These are phyloP conservation scores for Aspergillus phoenicis DNA, from an alignment of 2,329 filamentous ascomycete species.

Conservation along the genomic window DNA sequence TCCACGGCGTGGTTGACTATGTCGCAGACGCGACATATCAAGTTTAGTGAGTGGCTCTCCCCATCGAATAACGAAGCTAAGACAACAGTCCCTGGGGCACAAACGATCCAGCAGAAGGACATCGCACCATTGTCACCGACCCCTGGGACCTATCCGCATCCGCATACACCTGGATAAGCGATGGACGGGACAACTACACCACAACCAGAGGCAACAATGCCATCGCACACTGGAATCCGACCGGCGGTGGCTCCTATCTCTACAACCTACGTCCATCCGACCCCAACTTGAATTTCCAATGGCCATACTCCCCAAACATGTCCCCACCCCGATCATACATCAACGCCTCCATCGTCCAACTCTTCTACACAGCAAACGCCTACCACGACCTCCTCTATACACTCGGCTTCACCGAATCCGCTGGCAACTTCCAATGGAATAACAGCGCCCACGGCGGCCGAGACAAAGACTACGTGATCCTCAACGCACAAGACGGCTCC, in stretches of 20 bases:
- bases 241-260: conserved; percentile 8
- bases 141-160: conserved; percentile 18
- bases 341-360: conserved; percentile 20
- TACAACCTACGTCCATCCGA: conserved; percentile 16
- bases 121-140: conserved; percentile 13
- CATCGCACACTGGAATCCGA: conserved; percentile 19
- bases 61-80: background rate
- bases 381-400: conserved; percentile 22
- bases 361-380: conserved; percentile 24
- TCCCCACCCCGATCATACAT: conserved; percentile 15
- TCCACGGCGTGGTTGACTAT: conserved; percentile 21
- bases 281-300: conserved; percentile 12
- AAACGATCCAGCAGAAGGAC: conserved; percentile 19
- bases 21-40: conserved; percentile 18
- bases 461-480: conserved; percentile 19
- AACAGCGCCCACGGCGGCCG: conserved; percentile 15
- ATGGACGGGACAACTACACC: conserved; percentile 15
- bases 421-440: conserved; percentile 22
- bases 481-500: conserved; percentile 22
- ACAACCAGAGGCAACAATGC: conserved; percentile 20
- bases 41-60: conserved; percentile 17
- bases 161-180: conserved; percentile 19
- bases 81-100: conserved; percentile 16
- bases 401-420: conserved; percentile 18
- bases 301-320: conserved; percentile 11